Base-by-base conservation (phyloP, 2,329 filamentous ascomycete species). In the Fusarium napiforme region DNA sequence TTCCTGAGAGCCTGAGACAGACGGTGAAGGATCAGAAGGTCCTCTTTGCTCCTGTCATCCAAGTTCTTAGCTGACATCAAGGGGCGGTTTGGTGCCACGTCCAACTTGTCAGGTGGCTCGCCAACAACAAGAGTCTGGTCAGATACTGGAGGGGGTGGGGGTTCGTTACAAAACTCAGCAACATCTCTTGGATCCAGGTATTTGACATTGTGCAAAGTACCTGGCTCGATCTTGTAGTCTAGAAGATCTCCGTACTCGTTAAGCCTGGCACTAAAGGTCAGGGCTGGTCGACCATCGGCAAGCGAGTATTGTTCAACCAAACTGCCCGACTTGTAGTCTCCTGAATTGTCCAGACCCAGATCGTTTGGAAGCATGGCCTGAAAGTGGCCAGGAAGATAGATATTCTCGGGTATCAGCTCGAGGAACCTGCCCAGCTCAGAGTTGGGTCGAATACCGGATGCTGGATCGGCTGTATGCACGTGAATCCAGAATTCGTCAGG, bases 391-490 rank as follows among this genome's bases (percentile, higher is more conserved):
- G 88, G 84, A 23, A 91, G 83, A 72, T 92, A 92, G 49, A 87
- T 84, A n/a, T 87, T 90, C 74, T 89, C 83, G 4, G 87, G 85
- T 37, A 91, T 85, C 69, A 90, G 84, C 65, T 91, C 87, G 50
- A 93, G 90, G 76, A 89, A 89, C 68, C 87, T 84, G 39, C 88
- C 87, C 12, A 93, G 80, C 14, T 85, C 82, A 42, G 90, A 89
- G 28, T 89, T 84, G 23, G 89, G 88, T 26, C 83, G 76, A 71
- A 96, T 89, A 66, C 89, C 88, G 9, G 93, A 93, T 5, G 92
- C 92, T 14, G 93, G 93, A 77, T 96, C 94, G 19, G 94, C 93
- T 46, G 93, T 88, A 79, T 96, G 93, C 37, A 94, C 82, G 77
- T 95, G 93, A 36, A 96, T 84, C 93, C 93, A 96, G 77, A 89